Evolutionary conservation across 2,329 filamentous ascomycete species (phyloP), one percentile per base, ranked within the genome.

Genomic region (Pestalotiopsis sp.): DNA sequence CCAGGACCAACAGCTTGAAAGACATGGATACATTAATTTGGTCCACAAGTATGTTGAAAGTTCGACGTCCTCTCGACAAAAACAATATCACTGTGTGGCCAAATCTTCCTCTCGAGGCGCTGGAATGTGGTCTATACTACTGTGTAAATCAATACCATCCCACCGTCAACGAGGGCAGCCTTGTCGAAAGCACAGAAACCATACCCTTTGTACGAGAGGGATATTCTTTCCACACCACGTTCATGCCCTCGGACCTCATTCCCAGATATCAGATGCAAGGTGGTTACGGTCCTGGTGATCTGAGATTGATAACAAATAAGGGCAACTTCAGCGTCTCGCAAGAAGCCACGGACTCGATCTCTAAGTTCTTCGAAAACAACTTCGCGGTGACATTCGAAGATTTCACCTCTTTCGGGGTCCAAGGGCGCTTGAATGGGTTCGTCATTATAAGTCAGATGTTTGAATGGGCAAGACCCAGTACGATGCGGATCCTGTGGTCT

Each of bases 51-150:
- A 12, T 67, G 11, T 2, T 62, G 6, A 60, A 67, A 31, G 39
- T 67, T 5, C 25, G 62, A 17, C 23, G 41, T 12, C 36, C 39
- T 17, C 7, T 2, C 6, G 13, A 38, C 2, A 23, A 12, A 2
- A 7, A 36, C 2, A 11, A 5, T 4, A 23, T 4, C 14, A 11
- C 39, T 3, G 9, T 1, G 1, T 63, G 66, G 66, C 58, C 39
- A 2, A 25, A 27, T 56, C 25, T 62, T 49, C 41, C 27, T 4
- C 7, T 67, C 2, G 2, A 56, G 3, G 41, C 66, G 4, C 12
- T 56, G 11, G 66, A 67, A 38, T 67, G 41, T 17, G 58, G 58
- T 5, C 31, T 67, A 12, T 67, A 67, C 25, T 67, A 62, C 39
- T 63, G 66, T 39, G 41, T 58, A 12, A 67, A 67, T 17, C 27